These are phyloP conservation scores for Colletotrichum cordylinicola DNA, from an alignment of 2,329 filamentous ascomycete genomes.

Conservation along the genomic window DNA sequence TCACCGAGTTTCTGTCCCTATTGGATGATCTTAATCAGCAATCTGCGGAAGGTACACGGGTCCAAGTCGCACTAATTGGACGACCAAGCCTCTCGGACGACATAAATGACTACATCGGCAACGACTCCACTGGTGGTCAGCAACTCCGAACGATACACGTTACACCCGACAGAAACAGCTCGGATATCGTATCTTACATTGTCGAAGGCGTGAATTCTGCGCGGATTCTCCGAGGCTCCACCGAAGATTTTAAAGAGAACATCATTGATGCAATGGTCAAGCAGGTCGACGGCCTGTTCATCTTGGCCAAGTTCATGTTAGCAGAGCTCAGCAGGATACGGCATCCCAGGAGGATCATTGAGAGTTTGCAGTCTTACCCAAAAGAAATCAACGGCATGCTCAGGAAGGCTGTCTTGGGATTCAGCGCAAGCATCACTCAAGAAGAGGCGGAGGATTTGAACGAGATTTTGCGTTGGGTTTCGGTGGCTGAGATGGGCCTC, in stretches of 20 bases:
- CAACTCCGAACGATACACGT: constrained; percentile 46
- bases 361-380: constrained; percentile 49
- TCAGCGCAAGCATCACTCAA: constrained; percentile 43
- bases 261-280: constrained; percentile 44
- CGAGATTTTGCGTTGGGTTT: constrained; percentile 51
- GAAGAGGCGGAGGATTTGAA: constrained; percentile 49
- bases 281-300: constrained; percentile 53
- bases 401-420: constrained; percentile 43
- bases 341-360: constrained; percentile 49
- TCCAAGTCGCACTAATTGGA: constrained; percentile 47
- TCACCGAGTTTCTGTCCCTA: constrained; percentile 40
- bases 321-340: constrained; percentile 51
- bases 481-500: constrained; percentile 48
- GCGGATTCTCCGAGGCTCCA: constrained; percentile 38
- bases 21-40: constrained; percentile 31
- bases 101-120: constrained; percentile 39
- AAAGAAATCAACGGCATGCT: constrained; percentile 49
- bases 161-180: constrained; percentile 44
- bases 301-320: constrained; percentile 56
- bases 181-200: constrained; percentile 49
- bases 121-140: constrained; percentile 27
- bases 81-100: constrained; percentile 46
- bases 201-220: constrained; percentile 44
- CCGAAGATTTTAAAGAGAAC: constrained; percentile 37
- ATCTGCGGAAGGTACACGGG: constrained; percentile 23